phyloP scores from a whole-genome alignment of 345 rosid genomes.

The Sisymbrium irio region DNA sequence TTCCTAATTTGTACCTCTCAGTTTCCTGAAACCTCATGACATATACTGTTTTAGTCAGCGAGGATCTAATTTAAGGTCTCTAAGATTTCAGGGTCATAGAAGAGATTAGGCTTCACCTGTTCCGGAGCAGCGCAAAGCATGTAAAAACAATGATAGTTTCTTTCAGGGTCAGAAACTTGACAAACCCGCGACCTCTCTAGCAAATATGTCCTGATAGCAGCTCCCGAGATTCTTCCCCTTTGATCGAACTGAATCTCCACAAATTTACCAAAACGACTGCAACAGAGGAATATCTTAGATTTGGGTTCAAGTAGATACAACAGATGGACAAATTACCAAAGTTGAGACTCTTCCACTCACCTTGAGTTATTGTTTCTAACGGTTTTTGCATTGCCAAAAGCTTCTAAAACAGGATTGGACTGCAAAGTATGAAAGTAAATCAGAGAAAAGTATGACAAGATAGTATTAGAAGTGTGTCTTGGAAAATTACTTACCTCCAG shows the following conservation, averaged over 20 bases:
- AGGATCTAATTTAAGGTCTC: background rate
- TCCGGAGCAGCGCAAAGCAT: constrained; percentile 96
- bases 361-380: constrained; percentile 97
- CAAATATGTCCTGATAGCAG: constrained; percentile 94
- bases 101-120: constrained; percentile 47
- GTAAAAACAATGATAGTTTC: constrained; percentile 98
- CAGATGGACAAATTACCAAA: background rate
- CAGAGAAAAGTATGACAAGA: background rate
- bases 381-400: constrained; percentile 99
- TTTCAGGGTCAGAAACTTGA: constrained; percentile 97
- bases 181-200: constrained; percentile 98
- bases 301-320: constrained; percentile 21
- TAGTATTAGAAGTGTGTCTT: background rate
- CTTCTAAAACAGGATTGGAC: constrained; percentile 99
- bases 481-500: constrained; percentile 57
- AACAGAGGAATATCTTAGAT: constrained; percentile 23
- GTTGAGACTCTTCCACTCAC: constrained; percentile 37
- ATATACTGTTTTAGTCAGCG: background rate
- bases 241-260: constrained; percentile 94
- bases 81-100: background rate
- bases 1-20: constrained; percentile 74
- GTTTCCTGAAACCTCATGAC: constrained; percentile 49
- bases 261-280: constrained; percentile 98
- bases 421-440: constrained; percentile 34
- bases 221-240: constrained; percentile 89